Evolutionary conservation across 2,329 filamentous ascomycete genomes (phyloP).

Genomic region (Alternaria sp.): DNA sequence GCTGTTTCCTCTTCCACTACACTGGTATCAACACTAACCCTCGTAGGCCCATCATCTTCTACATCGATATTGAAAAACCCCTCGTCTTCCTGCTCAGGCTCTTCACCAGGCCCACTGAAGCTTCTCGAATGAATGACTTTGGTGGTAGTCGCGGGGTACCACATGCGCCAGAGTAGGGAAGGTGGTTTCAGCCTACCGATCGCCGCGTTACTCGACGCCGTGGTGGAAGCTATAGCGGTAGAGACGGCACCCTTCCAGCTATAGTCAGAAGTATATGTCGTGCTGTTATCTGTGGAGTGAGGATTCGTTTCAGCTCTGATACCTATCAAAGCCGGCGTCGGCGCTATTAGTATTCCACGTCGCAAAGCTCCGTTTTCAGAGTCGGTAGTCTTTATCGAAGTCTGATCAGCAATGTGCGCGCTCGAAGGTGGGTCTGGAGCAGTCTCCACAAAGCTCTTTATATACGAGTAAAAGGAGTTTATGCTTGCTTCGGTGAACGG

Average conservation of each 20-base stretch:
- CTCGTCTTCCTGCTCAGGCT: neutral
- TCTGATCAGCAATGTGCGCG: neutral
- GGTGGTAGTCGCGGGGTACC: neutral
- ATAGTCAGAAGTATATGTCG: neutral
- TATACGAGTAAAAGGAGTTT: neutral
- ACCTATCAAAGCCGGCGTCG: neutral
- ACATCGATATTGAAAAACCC: neutral
- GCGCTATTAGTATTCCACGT: neutral
- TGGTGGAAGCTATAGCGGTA: neutral
- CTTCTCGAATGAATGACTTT: neutral
- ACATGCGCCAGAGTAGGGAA: neutral
- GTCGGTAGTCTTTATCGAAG: neutral
- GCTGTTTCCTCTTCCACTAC: neutral
- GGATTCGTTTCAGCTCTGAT: accelerated
- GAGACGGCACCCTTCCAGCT: neutral
- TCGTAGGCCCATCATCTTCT: neutral
- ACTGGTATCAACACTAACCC: accelerated
- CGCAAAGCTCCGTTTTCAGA: neutral
- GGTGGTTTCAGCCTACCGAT: neutral
- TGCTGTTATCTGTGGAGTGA: neutral
- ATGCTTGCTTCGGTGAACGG: neutral
- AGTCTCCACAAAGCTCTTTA: neutral
- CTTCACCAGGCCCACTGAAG: neutral
- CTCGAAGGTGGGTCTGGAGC: neutral
- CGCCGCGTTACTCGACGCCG: neutral